Evolutionary conservation across 1,284 basidiomycete genomes (phyloP), one percentile per base, ranked within the genome.

Genomic region (Naganishia cerealis): DNA sequence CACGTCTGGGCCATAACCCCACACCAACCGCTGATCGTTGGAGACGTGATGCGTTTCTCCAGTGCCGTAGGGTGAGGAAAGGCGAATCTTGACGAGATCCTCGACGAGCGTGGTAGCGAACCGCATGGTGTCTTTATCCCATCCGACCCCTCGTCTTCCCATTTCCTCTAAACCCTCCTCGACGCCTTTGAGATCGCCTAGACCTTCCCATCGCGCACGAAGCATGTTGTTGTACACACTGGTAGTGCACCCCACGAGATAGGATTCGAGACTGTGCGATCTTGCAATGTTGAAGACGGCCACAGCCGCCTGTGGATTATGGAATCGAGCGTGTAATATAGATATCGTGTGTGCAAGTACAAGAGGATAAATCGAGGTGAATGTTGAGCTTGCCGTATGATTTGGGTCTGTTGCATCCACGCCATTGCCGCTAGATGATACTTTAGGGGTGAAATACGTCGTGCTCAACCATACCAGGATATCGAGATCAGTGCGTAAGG

Each of bases 191-290:
- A 93, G 80, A 79, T 94, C 90, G 18, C 85, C 85, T 83, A 93
- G 92, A 69, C 84, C 86, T n/a, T 81, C 80, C 92, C 92, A 94
- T 38, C 86, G 86, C 13, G 88, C 90, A 72, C 85, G 82, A 50
- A 94, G 85, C 39, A 92, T 83, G 78, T 94, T 90, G 78, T 93
- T 92, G 80, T 94, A 94, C 0, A 87, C 89, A 4, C 84, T 84
- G 0, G 91, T 90, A 6, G 90, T 89, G 78, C 92, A 94, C 3
- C 91, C 92, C 74, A 90, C 88, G 33, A 93, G 88, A 76, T 90
- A 94, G 3, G 89, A 91, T 8, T 87, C 83, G 58, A 88, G 84
- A 3, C 89, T 90, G 5, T 87, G 84, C 42, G 85, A 84, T 56
- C 87, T 85, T 0, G 90, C 89, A 76, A 92, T 84, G 65, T 88